phyloP scores from a whole-genome alignment of 2,329 filamentous ascomycete species.

The Diaporthe longicolla region DNA sequence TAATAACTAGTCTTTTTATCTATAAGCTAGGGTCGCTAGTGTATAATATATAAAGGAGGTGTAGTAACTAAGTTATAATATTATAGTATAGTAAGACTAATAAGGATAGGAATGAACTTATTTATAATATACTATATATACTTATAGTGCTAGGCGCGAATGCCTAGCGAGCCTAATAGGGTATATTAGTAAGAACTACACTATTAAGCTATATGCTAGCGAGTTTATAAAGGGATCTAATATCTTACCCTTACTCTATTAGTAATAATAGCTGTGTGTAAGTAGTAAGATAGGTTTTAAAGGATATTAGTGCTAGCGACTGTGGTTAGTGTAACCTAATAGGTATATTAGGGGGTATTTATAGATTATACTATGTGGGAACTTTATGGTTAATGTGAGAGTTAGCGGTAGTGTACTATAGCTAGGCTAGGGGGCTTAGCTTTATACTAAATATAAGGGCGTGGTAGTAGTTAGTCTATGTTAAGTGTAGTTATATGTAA shows the following conservation, averaged over 20 bases:
- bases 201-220: neutral
- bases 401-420: neutral
- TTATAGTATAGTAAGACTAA: neutral
- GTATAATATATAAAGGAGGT: neutral
- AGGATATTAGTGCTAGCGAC: neutral
- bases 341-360: no score
- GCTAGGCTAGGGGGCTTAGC: neutral
- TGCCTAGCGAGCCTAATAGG: no score
- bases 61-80: neutral
- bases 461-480: neutral
- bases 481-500: neutral
- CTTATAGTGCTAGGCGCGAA: no score
- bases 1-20: neutral
- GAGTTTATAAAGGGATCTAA: neutral
- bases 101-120: neutral
- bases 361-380: neutral
- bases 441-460: neutral
- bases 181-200: no score
- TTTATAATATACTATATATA: no score
- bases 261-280: neutral
- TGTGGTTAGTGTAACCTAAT: neutral
- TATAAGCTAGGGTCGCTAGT: neutral
- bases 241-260: neutral
- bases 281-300: neutral
- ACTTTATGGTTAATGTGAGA: neutral